These are phyloP conservation scores for Venturia nashicola DNA, from an alignment of 2,329 filamentous ascomycete species.

Conservation along the genomic window DNA sequence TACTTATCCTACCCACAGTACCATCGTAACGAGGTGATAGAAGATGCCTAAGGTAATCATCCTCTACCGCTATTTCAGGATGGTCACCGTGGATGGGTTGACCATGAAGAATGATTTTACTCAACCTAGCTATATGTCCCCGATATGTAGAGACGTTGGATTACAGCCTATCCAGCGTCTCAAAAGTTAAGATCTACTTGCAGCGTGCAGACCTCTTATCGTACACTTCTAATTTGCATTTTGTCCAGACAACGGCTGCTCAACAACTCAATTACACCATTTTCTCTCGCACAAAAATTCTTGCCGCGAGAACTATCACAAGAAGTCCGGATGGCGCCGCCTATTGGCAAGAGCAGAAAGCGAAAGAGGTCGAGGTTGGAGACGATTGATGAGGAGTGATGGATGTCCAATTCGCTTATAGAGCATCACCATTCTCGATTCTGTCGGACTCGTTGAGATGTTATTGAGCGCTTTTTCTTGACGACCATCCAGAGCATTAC, in stretches of 20 bases:
- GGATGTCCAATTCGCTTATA: constrained; percentile 11
- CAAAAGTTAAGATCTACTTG: no score
- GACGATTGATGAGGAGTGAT: constrained; percentile 30
- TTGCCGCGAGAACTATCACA: constrained; percentile 74
- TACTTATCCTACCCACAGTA: no score
- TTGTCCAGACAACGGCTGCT: constrained; percentile 62
- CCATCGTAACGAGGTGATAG: no score
- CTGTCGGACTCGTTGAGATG: constrained; percentile 61
- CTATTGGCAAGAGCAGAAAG: constrained; percentile 33
- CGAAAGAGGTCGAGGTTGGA: constrained; percentile 29
- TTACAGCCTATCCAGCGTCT: no score
- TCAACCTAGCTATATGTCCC: no score
- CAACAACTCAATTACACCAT: constrained; percentile 58
- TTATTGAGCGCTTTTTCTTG: constrained; percentile 67
- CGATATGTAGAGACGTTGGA: no score
- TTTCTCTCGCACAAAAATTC: constrained; percentile 73
- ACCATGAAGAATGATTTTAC: no score
- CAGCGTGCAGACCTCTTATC: not conserved
- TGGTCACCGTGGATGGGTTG: no score
- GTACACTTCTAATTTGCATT: constrained; percentile 19
- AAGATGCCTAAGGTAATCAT: no score
- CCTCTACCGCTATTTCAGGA: no score
- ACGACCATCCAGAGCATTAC: constrained; percentile 96
- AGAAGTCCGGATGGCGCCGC: constrained; percentile 60
- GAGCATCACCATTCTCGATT: constrained; percentile 57